Conservation (phyloP, 805 yeast genomes). For the Ogataea polymorpha region DNA sequence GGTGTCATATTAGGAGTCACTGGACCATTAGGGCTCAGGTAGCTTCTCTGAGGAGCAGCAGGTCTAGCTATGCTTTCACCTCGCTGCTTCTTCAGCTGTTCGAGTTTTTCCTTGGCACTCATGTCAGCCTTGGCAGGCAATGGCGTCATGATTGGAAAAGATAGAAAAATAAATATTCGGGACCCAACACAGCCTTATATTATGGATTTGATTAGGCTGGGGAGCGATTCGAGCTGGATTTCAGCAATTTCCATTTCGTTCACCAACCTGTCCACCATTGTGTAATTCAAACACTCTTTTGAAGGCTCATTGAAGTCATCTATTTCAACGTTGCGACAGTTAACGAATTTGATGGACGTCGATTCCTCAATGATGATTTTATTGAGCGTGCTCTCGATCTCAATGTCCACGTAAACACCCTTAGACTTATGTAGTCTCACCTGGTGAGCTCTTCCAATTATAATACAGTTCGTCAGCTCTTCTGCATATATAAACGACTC, state of each 20-base stretch:
- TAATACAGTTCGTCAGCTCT: slow-evolving; percentile 10
- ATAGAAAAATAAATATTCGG: slow-evolving; percentile 2
- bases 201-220: not conserved
- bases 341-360: slow-evolving; percentile 13
- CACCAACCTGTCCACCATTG: not conserved
- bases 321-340: slow-evolving; percentile 12
- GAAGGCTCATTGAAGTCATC: slow-evolving; percentile 32
- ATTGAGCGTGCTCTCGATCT: slow-evolving; percentile 13
- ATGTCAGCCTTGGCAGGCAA: not conserved
- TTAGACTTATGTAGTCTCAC: slow-evolving; percentile 24
- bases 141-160: slow-evolving; percentile 3
- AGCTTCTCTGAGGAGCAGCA: slow-evolving; percentile 9
- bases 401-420: slow-evolving; percentile 12
- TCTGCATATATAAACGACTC: slow-evolving; percentile 23
- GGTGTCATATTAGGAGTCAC: slow-evolving; percentile 1
- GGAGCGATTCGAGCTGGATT: not conserved
- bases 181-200: slow-evolving; percentile 10
- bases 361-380: slow-evolving; percentile 29
- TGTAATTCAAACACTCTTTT: slow-evolving; percentile 20
- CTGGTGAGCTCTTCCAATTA: slow-evolving; percentile 26
- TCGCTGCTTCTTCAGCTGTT: slow-evolving; percentile 11
- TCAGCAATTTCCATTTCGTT: not conserved
- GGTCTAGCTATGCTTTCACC: slow-evolving; percentile 4
- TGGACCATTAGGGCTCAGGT: slow-evolving; percentile 15
- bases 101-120: slow-evolving; percentile 9